Conservation (phyloP, 495 filamentous ascomycete genomes). For the Penicillium ucsense region DNA sequence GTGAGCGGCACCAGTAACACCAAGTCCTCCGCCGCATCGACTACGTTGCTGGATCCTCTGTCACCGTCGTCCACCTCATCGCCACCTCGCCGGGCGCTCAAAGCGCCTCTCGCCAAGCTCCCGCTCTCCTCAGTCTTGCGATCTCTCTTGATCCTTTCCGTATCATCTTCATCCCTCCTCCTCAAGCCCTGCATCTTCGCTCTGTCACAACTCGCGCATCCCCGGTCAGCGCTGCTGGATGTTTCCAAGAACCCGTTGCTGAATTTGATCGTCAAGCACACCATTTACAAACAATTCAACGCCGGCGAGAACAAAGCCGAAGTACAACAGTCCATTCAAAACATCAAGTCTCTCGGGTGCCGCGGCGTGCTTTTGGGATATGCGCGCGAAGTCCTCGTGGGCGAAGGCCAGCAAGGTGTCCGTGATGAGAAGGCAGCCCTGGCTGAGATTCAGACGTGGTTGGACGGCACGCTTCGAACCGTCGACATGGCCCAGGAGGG, state of each 20-base stretch:
- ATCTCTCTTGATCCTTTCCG: slow-evolving; percentile 64
- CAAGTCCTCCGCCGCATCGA: slow-evolving; percentile 26
- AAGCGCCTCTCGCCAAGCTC: slow-evolving; percentile 57
- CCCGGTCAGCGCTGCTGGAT: slow-evolving; percentile 43
- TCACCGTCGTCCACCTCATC: slow-evolving; percentile 4
- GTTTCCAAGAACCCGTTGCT: slow-evolving; percentile 38
- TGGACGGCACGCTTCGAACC: slow-evolving; percentile 63
- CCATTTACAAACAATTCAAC: slow-evolving; percentile 43
- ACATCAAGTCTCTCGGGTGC: slow-evolving; percentile 37
- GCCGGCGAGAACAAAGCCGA: slow-evolving; percentile 39
- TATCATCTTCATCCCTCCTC: slow-evolving; percentile 70
- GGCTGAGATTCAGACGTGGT: slow-evolving; percentile 63
- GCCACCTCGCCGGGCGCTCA: slow-evolving; percentile 13
- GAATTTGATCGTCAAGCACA: slow-evolving; percentile 36
- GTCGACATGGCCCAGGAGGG: slow-evolving; percentile 62
- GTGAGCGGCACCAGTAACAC: slow-evolving; percentile 33
- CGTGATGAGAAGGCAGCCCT: slow-evolving; percentile 27
- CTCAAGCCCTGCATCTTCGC: slow-evolving; percentile 60
- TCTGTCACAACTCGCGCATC: slow-evolving; percentile 62
- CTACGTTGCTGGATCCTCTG: slow-evolving; percentile 14
- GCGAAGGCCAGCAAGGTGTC: slow-evolving; percentile 24
- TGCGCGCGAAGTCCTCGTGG: slow-evolving; percentile 36
- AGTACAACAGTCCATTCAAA: slow-evolving; percentile 32
- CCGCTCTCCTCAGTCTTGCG: slow-evolving; percentile 67
- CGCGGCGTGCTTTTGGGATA: slow-evolving; percentile 40